These are phyloP conservation scores for Remersonia thermophila DNA, from an alignment of 2,329 filamentous ascomycete species.

Conservation along the genomic window DNA sequence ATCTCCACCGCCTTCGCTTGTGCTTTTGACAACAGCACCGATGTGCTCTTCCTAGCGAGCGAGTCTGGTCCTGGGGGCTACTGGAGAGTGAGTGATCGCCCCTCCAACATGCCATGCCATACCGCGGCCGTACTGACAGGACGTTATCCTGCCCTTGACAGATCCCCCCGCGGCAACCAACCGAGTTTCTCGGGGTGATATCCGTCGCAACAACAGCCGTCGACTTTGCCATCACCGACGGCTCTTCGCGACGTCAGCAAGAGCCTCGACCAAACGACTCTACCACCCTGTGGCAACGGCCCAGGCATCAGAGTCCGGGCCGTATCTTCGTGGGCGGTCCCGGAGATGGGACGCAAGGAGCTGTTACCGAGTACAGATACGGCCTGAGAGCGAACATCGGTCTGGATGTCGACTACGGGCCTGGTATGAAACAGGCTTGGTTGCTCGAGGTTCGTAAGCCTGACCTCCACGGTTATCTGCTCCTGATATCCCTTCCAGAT, in stretches of 20 bases:
- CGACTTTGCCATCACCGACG: constrained; percentile 40
- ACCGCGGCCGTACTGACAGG: constrained; percentile 5
- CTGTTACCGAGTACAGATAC: constrained; percentile 55
- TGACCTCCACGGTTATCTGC: constrained; percentile 19
- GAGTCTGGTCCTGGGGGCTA: constrained; percentile 66
- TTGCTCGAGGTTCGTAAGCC: constrained; percentile 27
- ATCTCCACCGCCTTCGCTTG: constrained; percentile 75
- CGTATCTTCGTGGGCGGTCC: constrained; percentile 49
- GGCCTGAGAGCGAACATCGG: constrained; percentile 59
- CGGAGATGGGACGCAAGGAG: constrained; percentile 51
- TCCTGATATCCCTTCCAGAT: constrained; percentile 39
- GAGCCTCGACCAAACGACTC: constrained; percentile 8
- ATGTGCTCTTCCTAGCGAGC: constrained; percentile 70
- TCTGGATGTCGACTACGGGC: constrained; percentile 39
- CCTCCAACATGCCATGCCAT: neutral
- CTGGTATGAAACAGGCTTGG: constrained; percentile 41
- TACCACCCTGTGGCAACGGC: constrained; percentile 12
- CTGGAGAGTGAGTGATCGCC: constrained; percentile 50
- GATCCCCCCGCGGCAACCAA: constrained; percentile 42
- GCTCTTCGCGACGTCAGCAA: constrained; percentile 21
- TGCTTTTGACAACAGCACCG: constrained; percentile 53
- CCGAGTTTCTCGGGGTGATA: constrained; percentile 45
- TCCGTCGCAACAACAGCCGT: constrained; percentile 50
- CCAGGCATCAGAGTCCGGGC: constrained; percentile 39
- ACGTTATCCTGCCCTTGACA: constrained; percentile 23